Conservation (phyloP, 2,329 filamentous ascomycete genomes). For the Escovopsis sp. region DNA sequence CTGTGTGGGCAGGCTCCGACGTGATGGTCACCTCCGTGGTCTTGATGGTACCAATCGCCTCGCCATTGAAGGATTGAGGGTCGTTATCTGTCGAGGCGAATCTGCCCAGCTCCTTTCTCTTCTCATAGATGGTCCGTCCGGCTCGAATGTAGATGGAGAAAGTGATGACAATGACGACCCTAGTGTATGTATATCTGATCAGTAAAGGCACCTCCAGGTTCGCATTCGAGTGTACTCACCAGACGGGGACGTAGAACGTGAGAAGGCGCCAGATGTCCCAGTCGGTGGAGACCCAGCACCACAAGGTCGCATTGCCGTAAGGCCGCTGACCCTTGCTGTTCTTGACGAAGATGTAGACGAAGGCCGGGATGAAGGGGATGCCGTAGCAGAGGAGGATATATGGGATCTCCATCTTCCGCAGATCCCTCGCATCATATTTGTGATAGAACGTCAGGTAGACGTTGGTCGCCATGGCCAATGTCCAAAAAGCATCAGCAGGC, state of each 20-base stretch:
- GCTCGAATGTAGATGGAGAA: constrained; percentile 51
- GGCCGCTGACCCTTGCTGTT: constrained; percentile 37
- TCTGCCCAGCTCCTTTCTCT: constrained; percentile 45
- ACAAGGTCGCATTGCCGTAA: constrained; percentile 62
- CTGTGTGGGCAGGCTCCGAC: constrained; percentile 24
- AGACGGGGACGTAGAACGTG: constrained; percentile 60
- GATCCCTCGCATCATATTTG: constrained; percentile 49
- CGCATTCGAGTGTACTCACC: constrained; percentile 28
- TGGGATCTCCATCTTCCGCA: constrained; percentile 54
- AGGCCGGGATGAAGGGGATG: constrained; percentile 52
- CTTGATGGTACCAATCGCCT: constrained; percentile 34
- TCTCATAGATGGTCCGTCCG: constrained; percentile 53
- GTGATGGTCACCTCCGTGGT: constrained; percentile 53
- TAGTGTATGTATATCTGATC: constrained; percentile 12
- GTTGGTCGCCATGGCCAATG: constrained; percentile 69
- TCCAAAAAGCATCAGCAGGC: constrained; percentile 63
- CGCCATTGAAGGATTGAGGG: constrained; percentile 23
- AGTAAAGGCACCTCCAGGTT: neutral
- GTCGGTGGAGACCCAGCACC: constrained; percentile 60
- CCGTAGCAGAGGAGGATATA: constrained; percentile 62
- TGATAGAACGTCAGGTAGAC: constrained; percentile 70
- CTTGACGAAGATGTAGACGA: constrained; percentile 52
- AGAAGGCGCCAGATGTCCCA: constrained; percentile 62
- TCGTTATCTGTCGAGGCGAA: constrained; percentile 35
- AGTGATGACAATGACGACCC: constrained; percentile 46